phyloP scores from a whole-genome alignment of 2,329 filamentous ascomycete species.

The Cladosporium cucumerinum region DNA sequence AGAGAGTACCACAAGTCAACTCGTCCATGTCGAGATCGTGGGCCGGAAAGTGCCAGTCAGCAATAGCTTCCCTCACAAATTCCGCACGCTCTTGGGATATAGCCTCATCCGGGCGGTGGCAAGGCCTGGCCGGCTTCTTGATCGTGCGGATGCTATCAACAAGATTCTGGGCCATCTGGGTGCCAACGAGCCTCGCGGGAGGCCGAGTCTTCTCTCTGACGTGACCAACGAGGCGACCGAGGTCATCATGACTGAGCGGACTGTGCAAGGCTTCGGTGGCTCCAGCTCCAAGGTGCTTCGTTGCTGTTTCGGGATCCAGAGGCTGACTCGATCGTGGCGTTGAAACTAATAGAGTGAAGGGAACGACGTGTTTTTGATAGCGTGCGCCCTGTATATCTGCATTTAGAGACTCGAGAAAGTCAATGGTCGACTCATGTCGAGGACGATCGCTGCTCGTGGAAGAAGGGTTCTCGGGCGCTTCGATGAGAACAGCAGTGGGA shows the following conservation, averaged over 20 bases:
- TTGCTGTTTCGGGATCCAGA: constrained; percentile 15
- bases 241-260: constrained; percentile 64
- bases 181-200: constrained; percentile 27
- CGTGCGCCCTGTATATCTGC: constrained; percentile 26
- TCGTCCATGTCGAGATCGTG: constrained; percentile 90
- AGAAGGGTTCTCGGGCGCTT: constrained; percentile 16
- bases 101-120: constrained; percentile 55
- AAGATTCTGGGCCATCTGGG: constrained; percentile 32
- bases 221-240: constrained; percentile 31
- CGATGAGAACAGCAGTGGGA: constrained; percentile 31
- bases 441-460: constrained; percentile 12
- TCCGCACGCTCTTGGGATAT: constrained; percentile 59
- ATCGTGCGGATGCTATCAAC: constrained; percentile 28
- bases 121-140: constrained; percentile 22
- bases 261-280: constrained; percentile 81
- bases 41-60: constrained; percentile 82
- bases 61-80: constrained; percentile 65
- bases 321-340: constrained; percentile 11
- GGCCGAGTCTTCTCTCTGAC: constrained; percentile 30
- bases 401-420: constrained; percentile 26
- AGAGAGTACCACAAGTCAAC: constrained; percentile 75
- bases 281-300: constrained; percentile 73
- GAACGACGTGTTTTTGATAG: constrained; percentile 30
- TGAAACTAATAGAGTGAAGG: constrained; percentile 23
- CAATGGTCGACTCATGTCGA: constrained; percentile 10